phyloP scores from a whole-genome alignment of 2,329 filamentous ascomycete species.

The Ceratocystis lukuohia region DNA sequence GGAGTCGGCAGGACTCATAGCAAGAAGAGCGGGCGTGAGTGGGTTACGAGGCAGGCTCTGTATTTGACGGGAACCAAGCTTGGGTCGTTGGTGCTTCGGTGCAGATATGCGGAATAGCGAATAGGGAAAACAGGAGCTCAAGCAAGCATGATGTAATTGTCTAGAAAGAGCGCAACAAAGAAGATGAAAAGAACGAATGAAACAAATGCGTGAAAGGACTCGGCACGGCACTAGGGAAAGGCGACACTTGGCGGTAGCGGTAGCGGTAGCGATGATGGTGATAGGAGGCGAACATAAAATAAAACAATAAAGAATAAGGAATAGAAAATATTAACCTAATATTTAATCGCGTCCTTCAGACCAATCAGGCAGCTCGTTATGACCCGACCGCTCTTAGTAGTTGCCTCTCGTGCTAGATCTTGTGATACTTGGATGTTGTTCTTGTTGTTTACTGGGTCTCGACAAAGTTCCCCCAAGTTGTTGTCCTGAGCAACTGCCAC shows the following conservation, averaged over 20 bases:
- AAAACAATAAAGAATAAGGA: neutral
- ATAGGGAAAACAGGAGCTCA: neutral
- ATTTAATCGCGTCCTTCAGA: neutral
- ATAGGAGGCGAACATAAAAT: neutral
- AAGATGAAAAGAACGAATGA: neutral
- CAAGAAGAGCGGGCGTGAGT: neutral
- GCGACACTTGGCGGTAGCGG: neutral
- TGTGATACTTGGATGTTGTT: neutral
- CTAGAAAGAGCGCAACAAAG: neutral
- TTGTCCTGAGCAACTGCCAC: conserved; percentile 5
- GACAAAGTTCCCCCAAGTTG: neutral
- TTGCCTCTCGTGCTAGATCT: neutral
- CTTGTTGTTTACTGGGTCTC: neutral
- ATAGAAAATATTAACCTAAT: neutral
- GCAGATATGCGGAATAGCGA: neutral
- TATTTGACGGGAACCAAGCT: neutral
- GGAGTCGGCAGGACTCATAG: neutral
- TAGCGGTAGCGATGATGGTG: neutral
- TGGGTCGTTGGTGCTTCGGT: neutral
- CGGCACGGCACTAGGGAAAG: neutral
- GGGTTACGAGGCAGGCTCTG: neutral
- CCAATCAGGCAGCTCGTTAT: neutral
- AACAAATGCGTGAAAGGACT: neutral
- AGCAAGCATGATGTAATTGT: neutral
- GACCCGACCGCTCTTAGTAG: neutral